These are phyloP conservation scores for Nymphaea colorata DNA, from an alignment of 164 flowering plant species.

Conservation along the genomic window DNA sequence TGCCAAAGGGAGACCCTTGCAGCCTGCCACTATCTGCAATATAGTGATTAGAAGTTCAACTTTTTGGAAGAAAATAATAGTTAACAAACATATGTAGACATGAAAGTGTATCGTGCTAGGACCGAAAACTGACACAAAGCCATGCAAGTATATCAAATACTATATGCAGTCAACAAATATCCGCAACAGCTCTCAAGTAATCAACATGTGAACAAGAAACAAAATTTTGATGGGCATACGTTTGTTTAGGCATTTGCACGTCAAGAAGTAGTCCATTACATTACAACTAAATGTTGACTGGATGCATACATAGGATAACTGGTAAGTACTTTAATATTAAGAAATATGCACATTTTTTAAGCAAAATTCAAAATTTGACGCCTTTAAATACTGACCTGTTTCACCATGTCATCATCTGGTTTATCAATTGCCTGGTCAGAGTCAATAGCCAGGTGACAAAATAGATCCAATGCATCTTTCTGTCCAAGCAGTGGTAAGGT, in stretches of 20 bases:
- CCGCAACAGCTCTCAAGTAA: too few relatives aligned
- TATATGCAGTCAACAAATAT: too few relatives aligned
- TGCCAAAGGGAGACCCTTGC: constrained; percentile 75
- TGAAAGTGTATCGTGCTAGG: not conserved
- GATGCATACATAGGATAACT: not conserved
- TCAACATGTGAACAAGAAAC: too few relatives aligned
- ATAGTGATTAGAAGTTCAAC: not conserved
- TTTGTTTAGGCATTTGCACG: too few relatives aligned
- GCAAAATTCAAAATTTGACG: too few relatives aligned
- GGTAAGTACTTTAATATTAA: not conserved
- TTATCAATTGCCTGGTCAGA: not conserved
- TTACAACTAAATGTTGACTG: not conserved
- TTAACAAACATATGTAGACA: not conserved
- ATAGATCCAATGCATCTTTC: constrained; percentile 4
- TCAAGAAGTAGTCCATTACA: too few relatives aligned
- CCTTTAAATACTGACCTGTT: not conserved
- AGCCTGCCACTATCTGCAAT: constrained; percentile 51
- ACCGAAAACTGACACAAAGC: not conserved
- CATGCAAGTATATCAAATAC: not conserved
- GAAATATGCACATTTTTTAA: not conserved
- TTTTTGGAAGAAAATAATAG: not conserved
- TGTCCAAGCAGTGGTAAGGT: constrained; percentile 46
- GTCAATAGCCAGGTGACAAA: not conserved
- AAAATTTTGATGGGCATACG: too few relatives aligned
- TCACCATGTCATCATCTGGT: not conserved